These are phyloP conservation scores for Dothiorella sarmentorum DNA, from an alignment of 2,329 filamentous ascomycete genomes.

Conservation along the genomic window DNA sequence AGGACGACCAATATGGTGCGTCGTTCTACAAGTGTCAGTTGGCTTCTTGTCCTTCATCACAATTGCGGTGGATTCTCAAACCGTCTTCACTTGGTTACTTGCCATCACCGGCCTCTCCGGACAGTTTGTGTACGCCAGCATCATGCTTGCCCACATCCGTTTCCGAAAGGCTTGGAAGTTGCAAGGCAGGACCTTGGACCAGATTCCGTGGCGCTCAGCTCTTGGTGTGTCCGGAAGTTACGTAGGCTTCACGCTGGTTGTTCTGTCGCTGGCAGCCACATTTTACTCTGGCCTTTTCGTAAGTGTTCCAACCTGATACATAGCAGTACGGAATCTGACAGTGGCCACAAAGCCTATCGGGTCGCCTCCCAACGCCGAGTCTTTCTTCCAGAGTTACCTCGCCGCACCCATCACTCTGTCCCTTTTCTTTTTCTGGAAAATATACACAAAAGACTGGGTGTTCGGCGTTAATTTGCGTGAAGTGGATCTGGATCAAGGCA, in stretches of 20 bases:
- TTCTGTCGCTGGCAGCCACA: neutral
- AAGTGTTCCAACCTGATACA: conserved; percentile 61
- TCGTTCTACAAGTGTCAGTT: conserved; percentile 48
- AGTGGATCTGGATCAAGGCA: conserved; percentile 32
- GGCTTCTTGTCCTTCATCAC: conserved; percentile 57
- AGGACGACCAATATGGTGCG: conserved; percentile 55
- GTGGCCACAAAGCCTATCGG: conserved; percentile 48
- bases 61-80: conserved; percentile 38
- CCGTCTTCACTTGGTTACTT: conserved; percentile 60
- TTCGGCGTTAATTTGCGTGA: conserved; percentile 25
- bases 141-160: conserved; percentile 61
- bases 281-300: neutral
- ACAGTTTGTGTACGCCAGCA: conserved; percentile 70
- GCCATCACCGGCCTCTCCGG: conserved; percentile 67
- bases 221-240: conserved; percentile 74
- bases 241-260: conserved; percentile 50
- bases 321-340: conserved; percentile 42
- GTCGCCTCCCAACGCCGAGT: conserved; percentile 48
- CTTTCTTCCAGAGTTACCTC: conserved; percentile 69
- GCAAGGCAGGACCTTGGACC: conserved; percentile 60
- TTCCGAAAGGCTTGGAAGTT: conserved; percentile 58
- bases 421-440: conserved; percentile 33
- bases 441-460: conserved; percentile 14
- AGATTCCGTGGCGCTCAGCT: conserved; percentile 76
- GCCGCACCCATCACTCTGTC: conserved; percentile 55